phyloP scores from a whole-genome alignment of 441 rosid species.

The Populus hybrid region DNA sequence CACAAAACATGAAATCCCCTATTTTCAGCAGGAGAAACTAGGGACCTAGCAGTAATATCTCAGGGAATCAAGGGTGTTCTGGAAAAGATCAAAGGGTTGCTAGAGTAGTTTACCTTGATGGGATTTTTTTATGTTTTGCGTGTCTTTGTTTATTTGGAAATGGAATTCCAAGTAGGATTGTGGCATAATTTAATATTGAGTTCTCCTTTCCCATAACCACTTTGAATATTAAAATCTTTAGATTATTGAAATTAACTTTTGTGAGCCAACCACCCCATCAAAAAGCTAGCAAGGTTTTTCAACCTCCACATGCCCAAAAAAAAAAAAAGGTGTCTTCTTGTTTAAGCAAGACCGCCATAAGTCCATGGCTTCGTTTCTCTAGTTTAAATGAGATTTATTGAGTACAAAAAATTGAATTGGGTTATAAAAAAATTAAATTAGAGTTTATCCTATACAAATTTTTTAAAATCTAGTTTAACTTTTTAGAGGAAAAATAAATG shows the following conservation, averaged over 20 bases:
- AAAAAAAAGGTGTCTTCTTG: conserved; percentile 29
- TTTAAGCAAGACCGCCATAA: neutral
- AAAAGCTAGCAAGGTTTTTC: conserved; percentile 36
- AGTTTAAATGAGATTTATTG: too few species aligned
- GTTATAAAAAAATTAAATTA: too few species aligned
- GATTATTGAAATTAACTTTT: conserved; percentile 19
- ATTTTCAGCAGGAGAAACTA: neutral
- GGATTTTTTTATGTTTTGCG: neutral
- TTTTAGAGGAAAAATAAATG: too few species aligned
- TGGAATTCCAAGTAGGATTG: conserved; percentile 61
- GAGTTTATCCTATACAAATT: too few species aligned
- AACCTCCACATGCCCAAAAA: conserved; percentile 59
- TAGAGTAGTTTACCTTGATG: neutral
- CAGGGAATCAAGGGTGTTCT: too few species aligned
- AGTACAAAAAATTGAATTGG: too few species aligned
- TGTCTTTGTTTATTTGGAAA: conserved; percentile 22
- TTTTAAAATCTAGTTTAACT: too few species aligned
- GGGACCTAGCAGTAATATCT: neutral
- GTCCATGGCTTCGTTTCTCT: too few species aligned
- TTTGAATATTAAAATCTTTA: conserved; percentile 17
- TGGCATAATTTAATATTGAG: neutral
- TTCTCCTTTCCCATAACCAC: conserved; percentile 29
- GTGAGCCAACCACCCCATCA: conserved; percentile 52
- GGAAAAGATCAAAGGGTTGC: neutral
- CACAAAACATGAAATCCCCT: neutral